A percentile compares a stretch with the other conserved stretches of the same genome.
Conservation (phyloP, 495 filamentous ascomycete genomes). For the Achaetomiella virescens region DNA sequence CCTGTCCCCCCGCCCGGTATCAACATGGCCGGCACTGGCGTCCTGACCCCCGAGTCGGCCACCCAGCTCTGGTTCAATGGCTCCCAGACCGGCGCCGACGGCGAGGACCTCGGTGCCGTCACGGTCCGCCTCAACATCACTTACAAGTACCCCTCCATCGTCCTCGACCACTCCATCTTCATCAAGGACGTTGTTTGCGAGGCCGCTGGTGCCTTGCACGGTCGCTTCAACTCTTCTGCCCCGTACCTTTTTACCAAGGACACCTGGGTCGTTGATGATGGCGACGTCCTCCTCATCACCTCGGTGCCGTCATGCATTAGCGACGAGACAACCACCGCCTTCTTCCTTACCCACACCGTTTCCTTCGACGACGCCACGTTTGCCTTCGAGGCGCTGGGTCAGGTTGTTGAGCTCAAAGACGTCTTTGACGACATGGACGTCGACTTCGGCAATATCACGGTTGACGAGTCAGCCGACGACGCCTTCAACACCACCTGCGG, state of each 20-base stretch:
- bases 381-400: slow-evolving; percentile 5
- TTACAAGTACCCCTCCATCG: slow-evolving; percentile 13
- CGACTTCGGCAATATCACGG: slow-evolving; percentile 10
- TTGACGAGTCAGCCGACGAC: neutral
- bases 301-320: slow-evolving; percentile 10
- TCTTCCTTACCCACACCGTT: slow-evolving; percentile 11
- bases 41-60: neutral
- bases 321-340: slow-evolving; percentile 8
- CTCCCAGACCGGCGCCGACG: neutral
- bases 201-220: slow-evolving; percentile 1
- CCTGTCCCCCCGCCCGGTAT: neutral
- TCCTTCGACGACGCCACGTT: neutral
- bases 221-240: slow-evolving; percentile 5
- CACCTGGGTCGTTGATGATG: slow-evolving; percentile 1
- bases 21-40: slow-evolving; percentile 6
- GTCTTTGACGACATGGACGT: slow-evolving; percentile 7
- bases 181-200: slow-evolving; percentile 9
- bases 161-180: slow-evolving; percentile 14
- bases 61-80: slow-evolving; percentile 7
- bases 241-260: neutral
- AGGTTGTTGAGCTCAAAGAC: slow-evolving; percentile 9
- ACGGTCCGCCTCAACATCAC: slow-evolving; percentile 9
- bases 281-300: slow-evolving; percentile 9
- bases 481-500: slow-evolving; percentile 4
- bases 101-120: neutral